Evolutionary conservation across 345 rosid species (phyloP), one percentile per base, ranked within the genome.

Genomic region (Salix suchowensis): DNA sequence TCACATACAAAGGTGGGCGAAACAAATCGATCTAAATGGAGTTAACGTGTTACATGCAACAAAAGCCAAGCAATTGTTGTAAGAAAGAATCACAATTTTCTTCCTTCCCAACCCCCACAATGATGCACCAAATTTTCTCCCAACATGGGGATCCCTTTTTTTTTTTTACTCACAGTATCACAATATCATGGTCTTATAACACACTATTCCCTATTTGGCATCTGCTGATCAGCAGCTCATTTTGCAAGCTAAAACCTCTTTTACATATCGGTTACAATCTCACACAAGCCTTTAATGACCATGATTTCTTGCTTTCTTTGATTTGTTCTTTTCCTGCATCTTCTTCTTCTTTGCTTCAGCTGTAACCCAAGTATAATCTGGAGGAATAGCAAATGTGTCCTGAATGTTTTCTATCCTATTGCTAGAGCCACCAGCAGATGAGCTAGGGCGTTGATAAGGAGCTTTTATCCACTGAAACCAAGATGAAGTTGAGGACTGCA

Each of bases 381-480:
- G 71, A 10, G 96, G 98, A 28, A 93, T 88, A 8, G 84, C 89
- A 81, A 93, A 95, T 4, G 97, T 94, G 83, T 95, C 98, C 78
- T 88, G 90, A 18, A 82, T 60, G 62, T 82, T 85, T 72, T 93
- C 93, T 4, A 87, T 86, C 85, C 85, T 84, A 69, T 88, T 87
- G 82, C 89, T 83, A 19, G 85, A 81, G 72, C 88, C 85, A 69
- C 83, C 78, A 9, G 71, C 74, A 44, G 87, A 86, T 32, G 91
- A 76, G 76, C 84, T 75, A 3, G 91, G 80, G 36, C 94, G 96
- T 5, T 86, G 84, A 78, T 85, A 88, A 3, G 96, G 94, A 65
- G 92, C 88, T 84, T 94, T 96, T 70, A 96, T 94, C 93, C 96
- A 86, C 87, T 91, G 94, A 84, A 92, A 89, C 99, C 99, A 96